Base-by-base conservation (phyloP, 1,284 basidiomycete species). In the Ustilago shanxiensis region DNA sequence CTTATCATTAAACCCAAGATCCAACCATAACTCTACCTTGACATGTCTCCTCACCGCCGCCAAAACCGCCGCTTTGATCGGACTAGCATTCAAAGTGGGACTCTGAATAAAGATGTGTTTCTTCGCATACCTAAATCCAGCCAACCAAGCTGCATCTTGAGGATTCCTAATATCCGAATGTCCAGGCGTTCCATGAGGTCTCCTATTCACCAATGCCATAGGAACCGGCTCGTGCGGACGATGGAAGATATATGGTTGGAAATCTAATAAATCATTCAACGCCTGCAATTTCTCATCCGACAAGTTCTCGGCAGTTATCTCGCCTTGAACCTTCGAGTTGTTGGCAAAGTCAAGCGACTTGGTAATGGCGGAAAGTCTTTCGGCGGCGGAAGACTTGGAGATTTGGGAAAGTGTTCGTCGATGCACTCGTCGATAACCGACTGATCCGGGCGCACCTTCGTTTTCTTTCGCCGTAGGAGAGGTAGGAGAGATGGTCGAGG, bases 61-160 rank as follows among this genome's bases (percentile, higher is more conserved):
- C 63, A 90, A 89, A 72, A 93, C 88, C 60, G 91, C 88, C 8
- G 90, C 91, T 31, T 90, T 88, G 33, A 92, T 89, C 0, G 92
- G 92, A 9, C 87, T 87, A 0, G 92, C 91, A 74, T 93, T 93
- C 70, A 93, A 89, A 14, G 92, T 93, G 1, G 92, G 92, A 20
- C 66, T 76, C 52, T 85, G 84, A 56, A 93, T 91, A 85, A 93
- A 93, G n/a, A 93, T 89, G 70, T 88, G 90, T 78, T 89, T 88
- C 83, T 90, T 87, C 14, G 92, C 92, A 74, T 91, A 90, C 54
- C 90, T 88, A 82, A 93, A 89, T 0, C 89, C 92, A 9, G 91
- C 90, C 29, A 93, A 88, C 92, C 92, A 93, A 2, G 92, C 92
- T 1, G 90, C 90, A 66, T 92, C 91, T 84, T 93, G 92, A 1